Evolutionary conservation across 495 filamentous ascomycete species (phyloP).

Genomic region (Entonaema liquescens): DNA sequence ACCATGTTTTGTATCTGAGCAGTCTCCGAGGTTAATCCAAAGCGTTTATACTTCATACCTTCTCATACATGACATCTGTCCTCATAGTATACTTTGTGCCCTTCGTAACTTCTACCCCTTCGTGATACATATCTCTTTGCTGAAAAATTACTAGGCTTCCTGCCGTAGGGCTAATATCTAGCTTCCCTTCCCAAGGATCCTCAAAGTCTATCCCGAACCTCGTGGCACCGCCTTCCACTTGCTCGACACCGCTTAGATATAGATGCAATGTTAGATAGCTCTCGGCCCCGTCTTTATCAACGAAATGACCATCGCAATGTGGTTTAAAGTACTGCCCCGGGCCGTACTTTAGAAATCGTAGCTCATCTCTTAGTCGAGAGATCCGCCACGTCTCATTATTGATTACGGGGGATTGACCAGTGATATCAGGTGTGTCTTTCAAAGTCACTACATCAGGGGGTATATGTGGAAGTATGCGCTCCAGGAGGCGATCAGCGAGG

Average conservation of each 20-base stretch:
- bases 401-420: constrained; percentile 20
- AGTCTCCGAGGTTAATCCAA: not conserved
- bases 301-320: constrained; percentile 78
- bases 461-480: constrained; percentile 16
- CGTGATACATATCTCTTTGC: constrained; percentile 71
- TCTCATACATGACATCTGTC: constrained; percentile 76
- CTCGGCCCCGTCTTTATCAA: constrained; percentile 65
- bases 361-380: constrained; percentile 72
- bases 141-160: constrained; percentile 82
- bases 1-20: not conserved
- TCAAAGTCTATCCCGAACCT: constrained; percentile 63
- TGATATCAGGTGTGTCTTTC: constrained; percentile 20
- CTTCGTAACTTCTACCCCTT: constrained; percentile 71
- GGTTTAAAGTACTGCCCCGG: constrained; percentile 77
- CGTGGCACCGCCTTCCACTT: constrained; percentile 71
- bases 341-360: constrained; percentile 81
- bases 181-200: constrained; percentile 41
- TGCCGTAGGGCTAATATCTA: constrained; percentile 72
- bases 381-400: constrained; percentile 61
- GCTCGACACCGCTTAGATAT: constrained; percentile 68
- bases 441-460: constrained; percentile 22
- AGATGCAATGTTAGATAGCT: constrained; percentile 83
- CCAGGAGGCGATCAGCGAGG: constrained; percentile 17
- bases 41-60: not conserved
- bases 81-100: constrained; percentile 80